Base-by-base conservation (phyloP, 768 basidiomycete species). In the Chalciporus pseudorubinellus region DNA sequence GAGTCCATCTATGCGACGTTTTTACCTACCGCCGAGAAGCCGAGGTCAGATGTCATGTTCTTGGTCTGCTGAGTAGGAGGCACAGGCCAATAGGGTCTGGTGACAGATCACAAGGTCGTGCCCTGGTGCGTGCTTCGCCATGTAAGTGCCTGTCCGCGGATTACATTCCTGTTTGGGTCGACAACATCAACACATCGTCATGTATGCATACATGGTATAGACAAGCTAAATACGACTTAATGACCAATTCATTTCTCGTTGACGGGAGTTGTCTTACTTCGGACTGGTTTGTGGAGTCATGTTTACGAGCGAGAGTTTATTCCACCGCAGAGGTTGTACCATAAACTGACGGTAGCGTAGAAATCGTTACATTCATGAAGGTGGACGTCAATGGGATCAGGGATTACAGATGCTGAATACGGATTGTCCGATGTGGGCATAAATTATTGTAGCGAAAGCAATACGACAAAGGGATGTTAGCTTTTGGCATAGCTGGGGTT, bases 41-140 rank as follows among this genome's bases (percentile, higher is more conserved):
- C 20, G 45, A 26, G 9, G 34, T 38, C 7, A 22, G 47, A 31
- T n/a, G 31, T 19, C 38, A 28, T 16, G 39, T 19, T 39, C 39
- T 42, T 39, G 24, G 51, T 12, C 39, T 4, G 21, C 39, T 39
- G 46, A 46, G 38, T 48, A 24, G 1, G 10, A 34, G n/a, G 34
- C n/a, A 10, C 19, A 21, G 21, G 24, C 18, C 34, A 19, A 43
- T 20, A 24, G 56, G 56, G 52, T 65, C 53, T 39, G 46, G 21
- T 38, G 56, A 53, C 39, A 53, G 46, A 53, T 44, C 26, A 26
- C 26, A 26, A 26, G 26, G 26, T 26, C 41, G 43, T 43, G 28
- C 11, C 34, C 16, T 26, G 6, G 16, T 10, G 14, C 29, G 11
- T 24, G 40, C 12, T 28, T 42, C 31, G 22, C 33, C 26, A 39